Conservation (phyloP, 176 grass and related monocot species). For the Otatea glauca region DNA sequence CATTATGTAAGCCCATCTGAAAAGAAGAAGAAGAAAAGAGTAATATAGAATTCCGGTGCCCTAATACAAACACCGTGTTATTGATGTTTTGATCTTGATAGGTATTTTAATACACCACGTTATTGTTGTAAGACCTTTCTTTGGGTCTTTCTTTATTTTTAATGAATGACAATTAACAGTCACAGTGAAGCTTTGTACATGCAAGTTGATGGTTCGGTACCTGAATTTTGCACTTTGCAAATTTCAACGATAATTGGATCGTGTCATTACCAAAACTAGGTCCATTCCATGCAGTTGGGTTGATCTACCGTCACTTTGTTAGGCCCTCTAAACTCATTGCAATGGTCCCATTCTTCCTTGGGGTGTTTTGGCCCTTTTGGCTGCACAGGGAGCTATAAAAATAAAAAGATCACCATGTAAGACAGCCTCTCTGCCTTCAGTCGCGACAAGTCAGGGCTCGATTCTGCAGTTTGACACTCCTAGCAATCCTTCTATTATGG, state of each 20-base stretch:
- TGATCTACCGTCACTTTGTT: slow-evolving; percentile 20
- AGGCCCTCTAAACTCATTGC: not conserved
- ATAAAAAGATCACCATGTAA: not conserved
- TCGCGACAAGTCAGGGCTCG: not conserved
- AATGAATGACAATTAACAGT: not conserved
- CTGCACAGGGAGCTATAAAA: not conserved
- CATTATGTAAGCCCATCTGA: not conserved
- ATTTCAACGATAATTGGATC: not conserved
- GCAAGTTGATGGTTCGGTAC: not conserved
- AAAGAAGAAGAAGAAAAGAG: not conserved
- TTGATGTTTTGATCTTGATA: too few species aligned
- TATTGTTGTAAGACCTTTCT: too few species aligned
- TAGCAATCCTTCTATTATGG: not conserved
- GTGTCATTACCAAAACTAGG: slow-evolving; percentile 17
- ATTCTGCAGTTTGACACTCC: not conserved
- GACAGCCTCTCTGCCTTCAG: not conserved
- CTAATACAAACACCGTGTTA: too few species aligned
- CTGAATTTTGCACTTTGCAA: not conserved
- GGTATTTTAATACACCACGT: too few species aligned
- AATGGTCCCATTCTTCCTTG: not conserved
- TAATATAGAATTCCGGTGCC: not conserved
- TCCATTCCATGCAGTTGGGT: not conserved
- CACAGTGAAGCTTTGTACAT: not conserved
- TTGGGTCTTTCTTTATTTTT: too few species aligned
- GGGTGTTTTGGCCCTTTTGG: slow-evolving; percentile 32